Evolutionary conservation across 129 eudicot species (phyloP).

Genomic region (Smallanthus sonchifolius): DNA sequence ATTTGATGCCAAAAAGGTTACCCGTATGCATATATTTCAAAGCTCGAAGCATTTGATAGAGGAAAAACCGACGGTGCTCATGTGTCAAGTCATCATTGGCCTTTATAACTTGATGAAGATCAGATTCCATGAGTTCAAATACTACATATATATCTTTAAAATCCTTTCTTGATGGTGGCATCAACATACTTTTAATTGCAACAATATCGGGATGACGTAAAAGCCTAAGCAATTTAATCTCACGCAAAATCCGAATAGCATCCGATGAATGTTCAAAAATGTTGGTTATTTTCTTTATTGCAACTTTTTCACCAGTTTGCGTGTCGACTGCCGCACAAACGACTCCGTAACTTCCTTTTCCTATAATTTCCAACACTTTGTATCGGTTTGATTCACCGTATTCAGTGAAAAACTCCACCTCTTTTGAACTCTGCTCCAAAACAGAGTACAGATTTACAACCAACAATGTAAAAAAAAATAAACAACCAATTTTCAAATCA

Average conservation of each 20-base stretch:
- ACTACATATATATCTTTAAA: constrained; percentile 39
- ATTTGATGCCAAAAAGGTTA: neutral
- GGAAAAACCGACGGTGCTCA: constrained; percentile 36
- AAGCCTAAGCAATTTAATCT: constrained; percentile 38
- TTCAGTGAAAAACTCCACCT: constrained; percentile 33
- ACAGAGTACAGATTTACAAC: neutral
- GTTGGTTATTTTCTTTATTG: constrained; percentile 35
- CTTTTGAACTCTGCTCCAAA: constrained; percentile 17
- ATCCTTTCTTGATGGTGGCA: constrained; percentile 38
- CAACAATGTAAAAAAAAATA: neutral
- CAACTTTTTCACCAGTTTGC: constrained; percentile 32
- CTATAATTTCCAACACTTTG: constrained; percentile 32
- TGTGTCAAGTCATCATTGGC: constrained; percentile 37
- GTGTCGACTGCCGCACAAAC: constrained; percentile 43
- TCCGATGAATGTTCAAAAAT: constrained; percentile 35
- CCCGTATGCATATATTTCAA: constrained; percentile 37
- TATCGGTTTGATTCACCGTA: constrained; percentile 34
- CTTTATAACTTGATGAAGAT: constrained; percentile 40
- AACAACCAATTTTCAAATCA: neutral
- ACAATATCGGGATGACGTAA: constrained; percentile 44
- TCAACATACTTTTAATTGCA: constrained; percentile 31
- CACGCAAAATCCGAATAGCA: constrained; percentile 39
- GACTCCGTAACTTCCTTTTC: constrained; percentile 41
- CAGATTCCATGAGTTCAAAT: constrained; percentile 39
- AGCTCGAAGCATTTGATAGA: constrained; percentile 37